These are phyloP conservation scores for Pseudocohnilembus persalinus DNA, from an alignment of 169 alveolate species.

Conservation along the genomic window DNA sequence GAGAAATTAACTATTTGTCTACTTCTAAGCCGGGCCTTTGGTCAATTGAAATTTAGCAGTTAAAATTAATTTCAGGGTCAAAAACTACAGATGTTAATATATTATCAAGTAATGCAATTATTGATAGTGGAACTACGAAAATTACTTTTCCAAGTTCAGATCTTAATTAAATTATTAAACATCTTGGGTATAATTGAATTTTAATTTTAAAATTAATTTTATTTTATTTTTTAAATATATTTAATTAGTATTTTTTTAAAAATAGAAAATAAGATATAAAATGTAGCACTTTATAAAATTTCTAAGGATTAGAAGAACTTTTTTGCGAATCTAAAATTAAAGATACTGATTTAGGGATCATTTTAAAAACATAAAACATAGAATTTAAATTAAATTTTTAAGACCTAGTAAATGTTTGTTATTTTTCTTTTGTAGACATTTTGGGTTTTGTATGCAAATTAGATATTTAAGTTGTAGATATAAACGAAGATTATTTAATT, in stretches of 20 bases:
- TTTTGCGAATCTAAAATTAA: background rate
- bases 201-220: too few species aligned
- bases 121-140: conserved; percentile 32
- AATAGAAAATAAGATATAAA: background rate
- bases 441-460: background rate
- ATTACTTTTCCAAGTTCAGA: conserved; percentile 5
- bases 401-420: background rate
- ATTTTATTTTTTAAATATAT: too few species aligned
- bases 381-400: too few species aligned
- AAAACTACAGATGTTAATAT: background rate
- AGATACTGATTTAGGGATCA: background rate
- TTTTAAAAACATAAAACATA: background rate
- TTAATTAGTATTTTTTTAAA: too few species aligned
- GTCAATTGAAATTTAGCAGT: background rate
- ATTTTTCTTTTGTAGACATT: too few species aligned
- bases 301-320: background rate
- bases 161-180: background rate
- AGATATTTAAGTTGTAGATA: background rate
- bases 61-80: background rate
- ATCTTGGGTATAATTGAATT: background rate
- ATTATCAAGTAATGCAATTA: background rate
- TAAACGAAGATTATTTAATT: background rate
- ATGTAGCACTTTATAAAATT: background rate
- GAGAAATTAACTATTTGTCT: background rate
- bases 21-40: background rate